These are phyloP conservation scores for Ophiostoma ips DNA, from an alignment of 2,329 filamentous ascomycete species.

Conservation along the genomic window DNA sequence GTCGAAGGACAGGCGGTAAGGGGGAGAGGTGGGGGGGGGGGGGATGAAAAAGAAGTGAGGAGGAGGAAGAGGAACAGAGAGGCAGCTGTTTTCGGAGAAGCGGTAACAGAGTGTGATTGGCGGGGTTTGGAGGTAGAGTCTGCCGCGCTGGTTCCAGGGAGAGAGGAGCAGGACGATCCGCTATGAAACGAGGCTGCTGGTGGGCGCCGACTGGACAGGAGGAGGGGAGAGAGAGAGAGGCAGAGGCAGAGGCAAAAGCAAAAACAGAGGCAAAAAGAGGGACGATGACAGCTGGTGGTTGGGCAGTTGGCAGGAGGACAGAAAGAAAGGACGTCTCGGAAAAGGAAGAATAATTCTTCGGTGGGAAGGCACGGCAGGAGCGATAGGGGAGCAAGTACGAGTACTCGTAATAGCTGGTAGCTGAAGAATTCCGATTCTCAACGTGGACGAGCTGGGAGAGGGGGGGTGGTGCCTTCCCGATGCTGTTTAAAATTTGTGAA, in stretches of 20 bases:
- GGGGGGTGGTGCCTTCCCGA: neutral
- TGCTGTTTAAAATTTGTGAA: neutral
- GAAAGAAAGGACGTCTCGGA: neutral
- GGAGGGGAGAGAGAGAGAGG: neutral
- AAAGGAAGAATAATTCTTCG: neutral
- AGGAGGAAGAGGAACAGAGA: neutral
- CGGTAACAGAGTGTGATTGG: neutral
- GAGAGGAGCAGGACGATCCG: neutral
- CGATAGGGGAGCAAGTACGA: neutral
- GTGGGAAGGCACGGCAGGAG: neutral
- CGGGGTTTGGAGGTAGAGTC: neutral
- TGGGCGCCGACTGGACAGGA: neutral
- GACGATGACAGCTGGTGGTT: no score
- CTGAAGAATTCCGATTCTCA: no score
- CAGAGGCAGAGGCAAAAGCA: neutral
- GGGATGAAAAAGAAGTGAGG: neutral
- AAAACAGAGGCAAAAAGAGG: neutral
- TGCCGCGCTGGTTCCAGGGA: neutral
- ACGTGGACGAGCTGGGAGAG: neutral
- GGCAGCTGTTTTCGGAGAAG: neutral
- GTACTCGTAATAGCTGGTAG: neutral
- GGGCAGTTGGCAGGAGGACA: no score
- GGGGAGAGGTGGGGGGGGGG: neutral
- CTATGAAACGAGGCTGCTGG: neutral
- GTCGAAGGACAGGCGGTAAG: neutral